Evolutionary conservation across 2,329 filamentous ascomycete species (phyloP).

Genomic region (Corynespora cassiicola): DNA sequence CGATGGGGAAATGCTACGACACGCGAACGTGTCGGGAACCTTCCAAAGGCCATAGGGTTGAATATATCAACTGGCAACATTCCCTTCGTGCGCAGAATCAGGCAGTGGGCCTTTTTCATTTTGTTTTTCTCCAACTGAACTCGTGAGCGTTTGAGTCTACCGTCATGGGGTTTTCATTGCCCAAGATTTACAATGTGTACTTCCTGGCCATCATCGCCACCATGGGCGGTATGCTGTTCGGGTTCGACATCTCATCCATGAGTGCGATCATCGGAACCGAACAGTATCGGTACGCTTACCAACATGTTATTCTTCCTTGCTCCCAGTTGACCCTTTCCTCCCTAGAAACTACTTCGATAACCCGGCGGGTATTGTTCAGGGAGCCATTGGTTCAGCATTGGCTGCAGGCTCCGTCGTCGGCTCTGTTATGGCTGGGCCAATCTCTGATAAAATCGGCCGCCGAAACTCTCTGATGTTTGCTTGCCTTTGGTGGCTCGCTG

Average conservation of each 20-base stretch:
- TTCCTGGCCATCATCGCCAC: constrained; percentile 61
- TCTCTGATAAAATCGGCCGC: constrained; percentile 58
- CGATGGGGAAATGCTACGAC: constrained; percentile 10
- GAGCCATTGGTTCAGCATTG: constrained; percentile 57
- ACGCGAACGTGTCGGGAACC: too few relatives aligned
- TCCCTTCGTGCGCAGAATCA: neutral
- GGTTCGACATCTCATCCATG: constrained; percentile 65
- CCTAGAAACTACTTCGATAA: constrained; percentile 56
- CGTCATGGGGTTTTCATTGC: constrained; percentile 46
- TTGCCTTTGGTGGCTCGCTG: constrained; percentile 54
- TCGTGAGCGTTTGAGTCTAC: constrained; percentile 13
- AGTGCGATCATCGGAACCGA: constrained; percentile 58
- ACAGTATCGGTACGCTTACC: constrained; percentile 50
- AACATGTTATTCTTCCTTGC: too few relatives aligned
- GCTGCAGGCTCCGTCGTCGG: constrained; percentile 58
- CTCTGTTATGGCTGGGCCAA: constrained; percentile 56
- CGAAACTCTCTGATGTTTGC: constrained; percentile 55
- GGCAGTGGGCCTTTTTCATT: neutral
- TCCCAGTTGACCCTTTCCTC: neutral
- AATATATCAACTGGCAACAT: constrained; percentile 13
- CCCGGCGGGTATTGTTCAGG: constrained; percentile 56
- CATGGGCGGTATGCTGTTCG: constrained; percentile 61
- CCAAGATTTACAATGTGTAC: constrained; percentile 62
- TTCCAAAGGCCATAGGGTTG: constrained; percentile 2
- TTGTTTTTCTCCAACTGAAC: constrained; percentile 8